Conservation (phyloP, 257 asterid genomes). For the Jaltomata sinuosa region DNA sequence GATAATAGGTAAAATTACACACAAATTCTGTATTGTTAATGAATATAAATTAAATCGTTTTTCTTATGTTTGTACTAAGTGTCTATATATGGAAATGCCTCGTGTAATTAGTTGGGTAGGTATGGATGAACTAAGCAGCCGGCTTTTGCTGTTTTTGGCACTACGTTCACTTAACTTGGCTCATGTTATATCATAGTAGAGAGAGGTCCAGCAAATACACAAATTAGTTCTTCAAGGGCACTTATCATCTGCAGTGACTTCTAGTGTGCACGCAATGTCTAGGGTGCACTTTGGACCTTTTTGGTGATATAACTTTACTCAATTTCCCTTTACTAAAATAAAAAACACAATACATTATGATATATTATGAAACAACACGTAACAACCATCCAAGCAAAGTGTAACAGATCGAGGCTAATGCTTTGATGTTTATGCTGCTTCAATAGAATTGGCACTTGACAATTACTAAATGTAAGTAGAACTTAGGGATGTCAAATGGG, state of each 20-base stretch:
- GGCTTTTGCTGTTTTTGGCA: background rate
- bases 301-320: background rate
- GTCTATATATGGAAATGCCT: background rate
- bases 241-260: background rate
- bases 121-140: background rate
- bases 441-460: background rate
- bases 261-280: background rate
- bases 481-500: too few species aligned
- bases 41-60: background rate
- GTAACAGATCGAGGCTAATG: background rate
- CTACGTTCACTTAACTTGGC: background rate
- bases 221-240: background rate
- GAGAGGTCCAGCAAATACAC: background rate
- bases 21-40: background rate
- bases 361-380: too few species aligned
- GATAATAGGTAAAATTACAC: background rate
- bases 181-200: background rate
- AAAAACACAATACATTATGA: too few species aligned
- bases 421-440: background rate
- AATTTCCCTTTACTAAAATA: background rate
- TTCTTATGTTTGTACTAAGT: background rate
- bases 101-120: background rate
- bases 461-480: background rate
- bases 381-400: too few species aligned
- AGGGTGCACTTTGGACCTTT: background rate